Conservation (phyloP, 129 eudicot genomes). For the Dittrichia graveolens region DNA sequence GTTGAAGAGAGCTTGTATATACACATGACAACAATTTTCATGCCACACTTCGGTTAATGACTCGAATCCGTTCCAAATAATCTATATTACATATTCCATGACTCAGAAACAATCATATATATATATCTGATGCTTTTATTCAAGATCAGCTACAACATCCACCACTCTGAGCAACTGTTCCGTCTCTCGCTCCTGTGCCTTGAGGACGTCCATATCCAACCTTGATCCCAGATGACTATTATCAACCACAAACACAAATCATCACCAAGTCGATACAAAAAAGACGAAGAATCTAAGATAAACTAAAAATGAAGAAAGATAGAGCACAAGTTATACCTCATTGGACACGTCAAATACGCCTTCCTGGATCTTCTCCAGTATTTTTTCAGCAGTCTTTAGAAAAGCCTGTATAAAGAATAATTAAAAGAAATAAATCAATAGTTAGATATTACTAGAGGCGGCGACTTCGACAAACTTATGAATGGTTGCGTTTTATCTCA, state of each 20-base stretch:
- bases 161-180: slow-evolving; percentile 65
- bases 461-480: background rate
- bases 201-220: slow-evolving; percentile 51
- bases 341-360: slow-evolving; percentile 82
- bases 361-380: slow-evolving; percentile 80
- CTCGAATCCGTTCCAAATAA: background rate
- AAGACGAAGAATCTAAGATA: background rate
- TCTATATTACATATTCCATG: slow-evolving; percentile 19
- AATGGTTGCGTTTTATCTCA: background rate
- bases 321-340: slow-evolving; percentile 50
- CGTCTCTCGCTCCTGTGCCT: slow-evolving; percentile 50
- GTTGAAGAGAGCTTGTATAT: slow-evolving; percentile 22
- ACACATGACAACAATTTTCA: slow-evolving; percentile 28
- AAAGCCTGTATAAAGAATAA: slow-evolving; percentile 55
- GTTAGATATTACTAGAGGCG: background rate
- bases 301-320: slow-evolving; percentile 2
- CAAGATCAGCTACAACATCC: slow-evolving; percentile 62
- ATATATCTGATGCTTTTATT: background rate
- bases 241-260: slow-evolving; percentile 8
- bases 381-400: slow-evolving; percentile 64
- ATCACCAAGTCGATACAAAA: background rate
- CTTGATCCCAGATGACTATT: slow-evolving; percentile 63
- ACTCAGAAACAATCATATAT: slow-evolving; percentile 27
- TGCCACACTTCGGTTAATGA: slow-evolving; percentile 14
- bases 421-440: background rate